Percentiles rank a stretch among this genome's conserved stretches.
phyloP scores from a whole-genome alignment of 352 stramenopile species.

The Phytophthora pini region DNA sequence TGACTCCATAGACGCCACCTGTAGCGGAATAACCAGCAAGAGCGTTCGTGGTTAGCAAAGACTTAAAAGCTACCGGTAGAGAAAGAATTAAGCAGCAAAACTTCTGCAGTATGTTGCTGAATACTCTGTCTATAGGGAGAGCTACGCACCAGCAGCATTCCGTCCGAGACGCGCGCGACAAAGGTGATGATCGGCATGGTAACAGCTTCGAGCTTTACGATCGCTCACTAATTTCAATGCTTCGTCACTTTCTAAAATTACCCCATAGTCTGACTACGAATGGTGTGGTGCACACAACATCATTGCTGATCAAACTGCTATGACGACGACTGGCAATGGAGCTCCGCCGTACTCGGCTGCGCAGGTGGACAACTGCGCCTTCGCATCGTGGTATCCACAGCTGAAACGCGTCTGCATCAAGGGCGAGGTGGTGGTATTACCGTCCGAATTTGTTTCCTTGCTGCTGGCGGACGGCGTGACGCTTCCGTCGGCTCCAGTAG shows the following conservation, averaged over 20 bases:
- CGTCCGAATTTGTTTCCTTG: conserved; percentile 59
- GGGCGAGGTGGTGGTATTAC: conserved; percentile 58
- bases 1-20: conserved; percentile 95
- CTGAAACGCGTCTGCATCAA: conserved; percentile 74
- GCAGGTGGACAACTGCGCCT: conserved; percentile 87
- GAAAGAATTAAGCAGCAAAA: conserved; percentile 1
- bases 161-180: conserved; percentile 93
- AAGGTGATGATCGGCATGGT: conserved; percentile 96
- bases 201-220: neutral
- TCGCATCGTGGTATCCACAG: conserved; percentile 70
- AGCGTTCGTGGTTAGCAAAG: conserved; percentile 1
- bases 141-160: conserved; percentile 88
- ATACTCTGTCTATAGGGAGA: neutral
- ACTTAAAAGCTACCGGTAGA: neutral
- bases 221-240: conserved; percentile 5
- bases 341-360: conserved; percentile 57
- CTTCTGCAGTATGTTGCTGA: neutral
- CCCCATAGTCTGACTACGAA: neutral
- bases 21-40: neutral
- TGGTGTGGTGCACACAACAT: conserved; percentile 6
- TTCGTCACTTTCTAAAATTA: conserved; percentile 21
- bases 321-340: conserved; percentile 8
- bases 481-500: conserved; percentile 41
- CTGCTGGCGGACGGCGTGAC: conserved; percentile 76
- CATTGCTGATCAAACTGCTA: neutral